phyloP scores from a whole-genome alignment of 2,329 filamentous ascomycete genomes.

The Fusarium poae region DNA sequence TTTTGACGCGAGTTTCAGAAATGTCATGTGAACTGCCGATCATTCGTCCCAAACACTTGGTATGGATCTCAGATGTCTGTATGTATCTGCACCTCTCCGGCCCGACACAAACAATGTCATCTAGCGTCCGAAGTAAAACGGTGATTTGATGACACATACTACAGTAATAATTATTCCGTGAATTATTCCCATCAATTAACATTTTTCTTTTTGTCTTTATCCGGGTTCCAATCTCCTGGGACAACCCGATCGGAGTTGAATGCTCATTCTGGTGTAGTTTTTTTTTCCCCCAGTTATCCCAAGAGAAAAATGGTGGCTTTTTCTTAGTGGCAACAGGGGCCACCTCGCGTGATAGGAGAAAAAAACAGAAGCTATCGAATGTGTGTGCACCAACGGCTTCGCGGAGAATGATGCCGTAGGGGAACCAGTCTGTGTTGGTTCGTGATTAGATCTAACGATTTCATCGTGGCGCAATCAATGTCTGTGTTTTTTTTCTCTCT shows the following conservation, averaged over 20 bases:
- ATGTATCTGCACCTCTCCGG: neutral
- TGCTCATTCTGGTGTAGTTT: neutral
- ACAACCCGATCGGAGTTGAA: neutral
- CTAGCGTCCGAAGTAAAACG: neutral
- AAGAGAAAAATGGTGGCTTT: neutral
- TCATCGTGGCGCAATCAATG: slow-evolving; percentile 13
- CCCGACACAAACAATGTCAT: neutral
- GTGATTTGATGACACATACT: neutral
- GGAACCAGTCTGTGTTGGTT: neutral
- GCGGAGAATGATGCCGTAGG: neutral
- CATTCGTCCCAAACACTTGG: neutral
- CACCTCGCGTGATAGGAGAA: neutral
- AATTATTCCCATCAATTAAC: neutral
- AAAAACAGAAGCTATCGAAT: neutral
- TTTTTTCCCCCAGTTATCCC: neutral
- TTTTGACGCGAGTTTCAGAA: neutral
- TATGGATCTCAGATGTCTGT: too few species aligned
- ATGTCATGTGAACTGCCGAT: neutral
- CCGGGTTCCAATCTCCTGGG: slow-evolving; percentile 2
- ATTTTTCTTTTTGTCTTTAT: neutral
- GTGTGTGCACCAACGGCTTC: slow-evolving; percentile 10
- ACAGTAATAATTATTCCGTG: neutral
- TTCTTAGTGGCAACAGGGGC: neutral
- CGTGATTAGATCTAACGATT: slow-evolving; percentile 1
- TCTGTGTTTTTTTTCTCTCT: neutral